Evolutionary conservation across 495 filamentous ascomycete genomes (phyloP), one percentile per base, ranked within the genome.

Genomic region (Trichoderma erinaceum): DNA sequence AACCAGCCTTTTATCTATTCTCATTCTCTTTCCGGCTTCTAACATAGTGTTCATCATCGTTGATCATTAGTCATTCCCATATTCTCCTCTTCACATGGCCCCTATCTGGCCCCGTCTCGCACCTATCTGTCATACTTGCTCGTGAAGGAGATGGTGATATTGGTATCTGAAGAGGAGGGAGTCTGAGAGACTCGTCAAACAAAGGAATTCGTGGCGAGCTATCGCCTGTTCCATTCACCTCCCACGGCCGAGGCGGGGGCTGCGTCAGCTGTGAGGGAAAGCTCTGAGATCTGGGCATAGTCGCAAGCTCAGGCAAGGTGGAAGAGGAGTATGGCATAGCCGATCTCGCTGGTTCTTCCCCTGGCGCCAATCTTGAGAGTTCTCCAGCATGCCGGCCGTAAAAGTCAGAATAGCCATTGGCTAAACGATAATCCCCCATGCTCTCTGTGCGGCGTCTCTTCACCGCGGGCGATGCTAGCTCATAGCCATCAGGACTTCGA

Each of bases 91-190:
- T 38, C 35, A 38, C 8, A 38, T 38, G 5, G 35, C 35, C 35
- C 35, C 35, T 38, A 5, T 38, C 35, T 38, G 35, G 35, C 35
- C 35, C 35, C 7, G 35, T 38, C 35, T 38, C 35, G 35, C 35
- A 38, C 35, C 8, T 38, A 38, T 38, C 35, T 29, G 18, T 18
- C 18, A 65, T 29, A 27, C 6, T n/a, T 16, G 63, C 13, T 12
- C n/a, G 16, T 16, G 35, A 43, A 6, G 35, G 18, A 3, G 75
- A 71, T 13, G 67, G 71, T 2, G 78, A 64, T 8, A 75, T 65
- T 48, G 75, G 74, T 12, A 83, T 84, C 69, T 88, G 85, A 21
- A 90, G 70, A 1, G 89, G 89, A 4, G 89, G 86, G 1, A 91
- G 79, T 61, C 80, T 76, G 15, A 82, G 77, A 32, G 77, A 78